Evolutionary conservation across 2,329 filamentous ascomycete species (phyloP), one percentile per base, ranked within the genome.

Genomic region (Leptosphaerulina australis): DNA sequence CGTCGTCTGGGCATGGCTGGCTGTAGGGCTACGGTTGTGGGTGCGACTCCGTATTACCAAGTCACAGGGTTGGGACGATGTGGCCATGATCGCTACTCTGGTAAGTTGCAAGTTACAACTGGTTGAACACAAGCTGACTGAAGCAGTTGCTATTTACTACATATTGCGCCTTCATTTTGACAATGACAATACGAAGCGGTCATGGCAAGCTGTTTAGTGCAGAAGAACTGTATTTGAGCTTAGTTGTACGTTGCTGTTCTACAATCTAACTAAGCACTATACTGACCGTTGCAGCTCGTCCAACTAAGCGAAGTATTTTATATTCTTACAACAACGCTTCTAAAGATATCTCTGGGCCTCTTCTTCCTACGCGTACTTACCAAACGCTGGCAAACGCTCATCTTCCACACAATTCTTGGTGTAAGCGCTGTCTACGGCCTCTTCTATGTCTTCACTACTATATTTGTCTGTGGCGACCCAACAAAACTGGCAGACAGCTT

Each of bases 251-350:
- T 49, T 8, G 15, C 8, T 15, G 15, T 3, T n/a, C 2, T 1
- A 20, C 5, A 18, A 9, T 3, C 7, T 20, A 4, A 5, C 21
- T 9, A 11, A n/a, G 4, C 3, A 14, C 17, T 9, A 4, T 17
- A 37, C 50, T 59, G 30, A 64, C 31, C 17, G 17, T 30, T 8
- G 15, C 15, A 70, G 67, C 66, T 63, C 18, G 56, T 72, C 14
- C 66, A 70, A 58, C 57, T 71, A 5, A 58, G 56, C 14, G 80
- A 83, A 58, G 69, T 80, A 38, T 80, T 78, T 62, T 84, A 83
- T 62, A 75, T 79, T 20, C 70, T 81, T 52, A 75, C 77, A 0
- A 80, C 77, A 5, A 74, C 76, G 5, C 60, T 78, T 14, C 72
- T 81, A 34, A 82, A 81, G 56, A 62, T 71, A 10, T 70, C 69